A percentile compares a stretch with the other conserved stretches of the same genome.
Evolutionary conservation across 2,329 filamentous ascomycete species (phyloP).

Genomic region (Cytospora chrysosperma): DNA sequence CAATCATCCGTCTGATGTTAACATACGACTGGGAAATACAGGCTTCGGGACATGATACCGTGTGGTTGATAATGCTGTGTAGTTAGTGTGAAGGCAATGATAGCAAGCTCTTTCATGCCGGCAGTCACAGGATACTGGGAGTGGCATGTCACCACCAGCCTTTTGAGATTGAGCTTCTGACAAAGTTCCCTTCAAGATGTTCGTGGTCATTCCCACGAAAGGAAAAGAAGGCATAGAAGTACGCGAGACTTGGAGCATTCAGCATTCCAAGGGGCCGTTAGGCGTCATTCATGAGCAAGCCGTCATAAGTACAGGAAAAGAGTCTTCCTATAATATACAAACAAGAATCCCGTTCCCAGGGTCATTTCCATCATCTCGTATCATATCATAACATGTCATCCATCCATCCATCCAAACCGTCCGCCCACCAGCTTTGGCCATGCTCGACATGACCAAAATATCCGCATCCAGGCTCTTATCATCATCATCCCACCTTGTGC

Average conservation of each 20-base stretch:
- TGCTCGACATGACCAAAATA: background rate
- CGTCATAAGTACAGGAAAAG: background rate
- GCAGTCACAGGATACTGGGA: background rate
- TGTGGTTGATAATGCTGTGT: background rate
- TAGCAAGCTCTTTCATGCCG: background rate
- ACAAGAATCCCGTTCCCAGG: background rate
- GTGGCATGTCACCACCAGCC: no score
- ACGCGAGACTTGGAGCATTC: background rate
- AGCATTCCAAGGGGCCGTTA: background rate
- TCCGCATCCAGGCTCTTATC: background rate
- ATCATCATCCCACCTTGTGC: background rate
- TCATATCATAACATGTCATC: conserved; percentile 6
- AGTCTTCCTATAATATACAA: background rate
- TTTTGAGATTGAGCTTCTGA: background rate
- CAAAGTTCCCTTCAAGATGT: no score
- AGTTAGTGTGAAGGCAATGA: background rate
- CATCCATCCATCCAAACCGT: background rate
- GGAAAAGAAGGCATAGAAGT: background rate
- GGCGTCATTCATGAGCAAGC: background rate
- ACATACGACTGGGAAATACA: background rate
- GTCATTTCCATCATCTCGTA: conserved; percentile 2
- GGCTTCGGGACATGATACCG: background rate
- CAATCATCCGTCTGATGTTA: no score
- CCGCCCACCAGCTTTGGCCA: background rate
- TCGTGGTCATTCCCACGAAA: no score